Evolutionary conservation across 1,284 basidiomycete genomes (phyloP).

Genomic region (Earliella scabrosa): DNA sequence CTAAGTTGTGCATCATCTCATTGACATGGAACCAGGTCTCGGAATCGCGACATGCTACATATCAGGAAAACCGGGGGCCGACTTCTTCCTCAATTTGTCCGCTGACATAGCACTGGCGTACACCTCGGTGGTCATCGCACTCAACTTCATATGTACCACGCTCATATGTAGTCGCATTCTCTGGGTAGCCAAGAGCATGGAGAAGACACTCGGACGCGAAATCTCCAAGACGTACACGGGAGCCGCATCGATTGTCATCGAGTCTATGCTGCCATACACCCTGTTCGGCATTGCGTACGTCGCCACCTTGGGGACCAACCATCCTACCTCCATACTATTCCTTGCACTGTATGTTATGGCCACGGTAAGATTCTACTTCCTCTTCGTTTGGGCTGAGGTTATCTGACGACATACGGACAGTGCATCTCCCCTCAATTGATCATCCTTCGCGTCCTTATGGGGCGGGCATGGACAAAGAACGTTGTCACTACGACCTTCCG

Average conservation of each 20-base stretch:
- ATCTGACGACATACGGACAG: no score
- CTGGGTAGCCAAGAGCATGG: neutral
- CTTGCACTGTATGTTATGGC: constrained; percentile 23
- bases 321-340: constrained; percentile 15
- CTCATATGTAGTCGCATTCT: constrained; percentile 11
- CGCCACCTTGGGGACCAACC: constrained; percentile 15
- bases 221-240: constrained; percentile 1
- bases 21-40: constrained; percentile 6
- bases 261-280: constrained; percentile 18
- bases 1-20: no score
- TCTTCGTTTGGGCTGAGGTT: no score
- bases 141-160: constrained; percentile 6
- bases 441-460: no score
- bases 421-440: no score
- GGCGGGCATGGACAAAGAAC: no score
- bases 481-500: no score
- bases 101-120: constrained; percentile 1
- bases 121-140: neutral
- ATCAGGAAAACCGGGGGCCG: neutral
- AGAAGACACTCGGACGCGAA: neutral
- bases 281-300: constrained; percentile 18
- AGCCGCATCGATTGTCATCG: constrained; percentile 14
- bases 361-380: no score
- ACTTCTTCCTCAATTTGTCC: constrained; percentile 7
- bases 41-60: constrained; percentile 3